Percentiles rank a stretch among this genome's conserved stretches.
phyloP scores from a whole-genome alignment of 805 yeast species.

The Pichia membranifaciens region DNA sequence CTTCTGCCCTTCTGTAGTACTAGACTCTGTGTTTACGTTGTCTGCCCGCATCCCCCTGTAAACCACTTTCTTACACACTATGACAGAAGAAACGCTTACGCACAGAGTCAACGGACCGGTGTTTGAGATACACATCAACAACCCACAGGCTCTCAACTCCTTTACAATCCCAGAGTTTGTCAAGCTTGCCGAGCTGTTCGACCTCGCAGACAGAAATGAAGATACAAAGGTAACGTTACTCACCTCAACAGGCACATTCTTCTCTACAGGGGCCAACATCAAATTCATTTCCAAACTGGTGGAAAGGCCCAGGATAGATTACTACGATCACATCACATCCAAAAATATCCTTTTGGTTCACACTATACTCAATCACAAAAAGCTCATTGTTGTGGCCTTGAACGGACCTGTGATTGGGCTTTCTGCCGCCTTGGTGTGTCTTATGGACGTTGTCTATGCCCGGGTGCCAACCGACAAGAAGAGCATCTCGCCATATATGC shows the following conservation, averaged over 20 bases:
- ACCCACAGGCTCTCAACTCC: slow-evolving; percentile 61
- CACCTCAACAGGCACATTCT: slow-evolving; percentile 66
- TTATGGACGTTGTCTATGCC: slow-evolving; percentile 72
- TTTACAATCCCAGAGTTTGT: slow-evolving; percentile 60
- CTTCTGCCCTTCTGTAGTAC: too few species aligned
- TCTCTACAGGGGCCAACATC: slow-evolving; percentile 83
- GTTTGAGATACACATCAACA: slow-evolving; percentile 55
- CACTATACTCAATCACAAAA: slow-evolving; percentile 62
- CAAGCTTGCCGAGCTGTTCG: slow-evolving; percentile 51
- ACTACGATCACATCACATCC: slow-evolving; percentile 37
- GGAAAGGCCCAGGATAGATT: slow-evolving; percentile 18
- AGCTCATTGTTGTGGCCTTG: slow-evolving; percentile 64
- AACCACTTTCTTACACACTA: background rate
- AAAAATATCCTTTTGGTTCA: slow-evolving; percentile 67
- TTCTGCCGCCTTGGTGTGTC: slow-evolving; percentile 63
- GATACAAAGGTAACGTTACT: slow-evolving; percentile 59
- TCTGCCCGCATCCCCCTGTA: too few species aligned
- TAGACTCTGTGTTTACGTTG: too few species aligned
- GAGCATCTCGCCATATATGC: slow-evolving; percentile 32
- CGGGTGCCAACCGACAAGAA: slow-evolving; percentile 1
- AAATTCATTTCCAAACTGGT: slow-evolving; percentile 28
- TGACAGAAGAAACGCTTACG: slow-evolving; percentile 11
- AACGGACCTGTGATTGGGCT: slow-evolving; percentile 89
- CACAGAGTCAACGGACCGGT: slow-evolving; percentile 19
- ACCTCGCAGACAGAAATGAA: slow-evolving; percentile 57